Percentiles rank a stretch among this genome's conserved stretches.
These are phyloP conservation scores for Parathielavia hyrcaniae DNA, from an alignment of 495 filamentous ascomycete genomes.

Conservation along the genomic window DNA sequence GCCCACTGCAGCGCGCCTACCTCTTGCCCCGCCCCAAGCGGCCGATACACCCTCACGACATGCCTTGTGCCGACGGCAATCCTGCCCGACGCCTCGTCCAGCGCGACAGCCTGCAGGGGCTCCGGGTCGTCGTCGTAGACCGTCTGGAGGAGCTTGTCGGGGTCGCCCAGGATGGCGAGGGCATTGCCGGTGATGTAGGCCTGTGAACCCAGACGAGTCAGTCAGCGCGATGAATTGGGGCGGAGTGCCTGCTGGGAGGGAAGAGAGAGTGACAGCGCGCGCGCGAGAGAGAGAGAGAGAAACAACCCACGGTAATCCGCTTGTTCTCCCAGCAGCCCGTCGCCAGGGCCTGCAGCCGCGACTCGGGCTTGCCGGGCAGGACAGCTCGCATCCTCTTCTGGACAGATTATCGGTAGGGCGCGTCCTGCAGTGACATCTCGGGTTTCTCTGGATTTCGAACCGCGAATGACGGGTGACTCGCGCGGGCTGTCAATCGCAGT, in stretches of 20 bases:
- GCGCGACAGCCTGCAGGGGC: constrained; percentile 62
- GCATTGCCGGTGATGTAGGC: constrained; percentile 85
- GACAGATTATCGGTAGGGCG: constrained; percentile 32
- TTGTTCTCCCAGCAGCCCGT: constrained; percentile 75
- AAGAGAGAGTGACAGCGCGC: no score
- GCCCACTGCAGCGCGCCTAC: constrained; percentile 57
- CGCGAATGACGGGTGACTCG: neutral
- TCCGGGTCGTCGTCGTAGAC: constrained; percentile 77
- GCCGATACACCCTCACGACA: constrained; percentile 71
- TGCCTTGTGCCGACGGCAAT: constrained; percentile 65
- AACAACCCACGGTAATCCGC: constrained; percentile 62
- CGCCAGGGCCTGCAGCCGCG: constrained; percentile 82
- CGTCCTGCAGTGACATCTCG: constrained; percentile 14
- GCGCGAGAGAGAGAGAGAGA: no score
- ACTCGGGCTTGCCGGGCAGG: constrained; percentile 84
- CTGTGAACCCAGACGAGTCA: constrained; percentile 35
- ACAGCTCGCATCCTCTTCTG: constrained; percentile 58
- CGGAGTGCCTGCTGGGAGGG: constrained; percentile 20
- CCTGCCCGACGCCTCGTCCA: constrained; percentile 79
- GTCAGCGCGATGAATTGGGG: neutral
- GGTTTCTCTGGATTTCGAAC: neutral
- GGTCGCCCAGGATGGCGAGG: constrained; percentile 70
- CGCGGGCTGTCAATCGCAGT: no score
- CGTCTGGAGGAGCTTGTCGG: constrained; percentile 75
- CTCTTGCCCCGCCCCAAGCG: constrained; percentile 54